phyloP scores from a whole-genome alignment of 768 basidiomycete species.

The Phaeotremella skinneri region DNA sequence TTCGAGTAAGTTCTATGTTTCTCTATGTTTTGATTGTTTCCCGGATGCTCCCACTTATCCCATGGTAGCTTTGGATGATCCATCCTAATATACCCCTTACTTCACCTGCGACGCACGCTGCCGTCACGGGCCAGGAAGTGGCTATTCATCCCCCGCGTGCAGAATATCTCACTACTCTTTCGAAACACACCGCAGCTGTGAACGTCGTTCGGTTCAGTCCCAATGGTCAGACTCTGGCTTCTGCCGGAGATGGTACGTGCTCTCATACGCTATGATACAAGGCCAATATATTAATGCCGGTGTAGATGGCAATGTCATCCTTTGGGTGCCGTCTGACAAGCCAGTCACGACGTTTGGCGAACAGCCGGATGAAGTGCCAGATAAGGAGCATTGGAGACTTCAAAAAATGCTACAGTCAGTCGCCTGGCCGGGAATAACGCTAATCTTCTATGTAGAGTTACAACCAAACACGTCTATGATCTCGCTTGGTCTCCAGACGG shows the following conservation, averaged over 20 bases:
- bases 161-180: conserved; percentile 92
- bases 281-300: conserved; percentile 11
- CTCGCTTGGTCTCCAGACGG: conserved; percentile 96
- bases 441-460: conserved; percentile 71
- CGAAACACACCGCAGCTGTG: conserved; percentile 87
- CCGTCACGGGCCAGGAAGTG: conserved; percentile 41
- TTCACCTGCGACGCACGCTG: conserved; percentile 52
- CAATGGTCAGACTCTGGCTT: conserved; percentile 91
- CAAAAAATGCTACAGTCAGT: conserved; percentile 72
- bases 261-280: background rate
- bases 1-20: conserved; percentile 66
- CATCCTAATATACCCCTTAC: conserved; percentile 78
- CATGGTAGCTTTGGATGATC: conserved; percentile 83
- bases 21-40: background rate
- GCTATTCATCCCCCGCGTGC: conserved; percentile 72
- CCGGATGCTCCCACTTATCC: conserved; percentile 6
- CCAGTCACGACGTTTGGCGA: conserved; percentile 77
- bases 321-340: conserved; percentile 82
- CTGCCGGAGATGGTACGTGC: conserved; percentile 87
- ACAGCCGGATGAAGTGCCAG: conserved; percentile 73
- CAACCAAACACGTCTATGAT: conserved; percentile 95
- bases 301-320: conserved; percentile 91
- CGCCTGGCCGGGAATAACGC: background rate
- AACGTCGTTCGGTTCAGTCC: conserved; percentile 97
- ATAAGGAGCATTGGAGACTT: conserved; percentile 94